These are phyloP conservation scores for Cymodocea nodosa DNA, from an alignment of 116 monocot genomes.

Conservation along the genomic window DNA sequence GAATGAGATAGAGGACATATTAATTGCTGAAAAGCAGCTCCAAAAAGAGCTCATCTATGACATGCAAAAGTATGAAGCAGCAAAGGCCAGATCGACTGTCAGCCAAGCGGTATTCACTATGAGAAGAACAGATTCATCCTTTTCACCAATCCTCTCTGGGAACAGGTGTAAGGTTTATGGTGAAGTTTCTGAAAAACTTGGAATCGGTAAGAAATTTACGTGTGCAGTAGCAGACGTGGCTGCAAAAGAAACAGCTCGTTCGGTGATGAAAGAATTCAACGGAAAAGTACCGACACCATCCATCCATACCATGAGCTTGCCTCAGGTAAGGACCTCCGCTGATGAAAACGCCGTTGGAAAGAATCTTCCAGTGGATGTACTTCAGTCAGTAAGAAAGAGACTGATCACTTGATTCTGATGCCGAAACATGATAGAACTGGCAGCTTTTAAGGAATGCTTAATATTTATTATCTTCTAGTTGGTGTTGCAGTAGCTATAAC, in stretches of 20 bases:
- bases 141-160: conserved; percentile 7
- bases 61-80: conserved; percentile 71
- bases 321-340: conserved; percentile 20
- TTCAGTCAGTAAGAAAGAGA: conserved; percentile 4
- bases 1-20: conserved; percentile 87
- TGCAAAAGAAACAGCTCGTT: conserved; percentile 30
- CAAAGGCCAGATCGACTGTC: conserved; percentile 34
- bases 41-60: conserved; percentile 94
- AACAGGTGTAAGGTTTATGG: conserved; percentile 5
- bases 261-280: conserved; percentile 45
- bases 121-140: conserved; percentile 10
- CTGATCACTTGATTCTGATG: not conserved
- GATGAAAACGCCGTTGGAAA: not conserved
- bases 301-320: conserved; percentile 42
- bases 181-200: conserved; percentile 29
- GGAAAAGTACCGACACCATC: conserved; percentile 27
- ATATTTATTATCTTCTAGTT: no score
- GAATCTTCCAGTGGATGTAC: not conserved
- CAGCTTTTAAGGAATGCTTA: no score
- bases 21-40: conserved; percentile 89
- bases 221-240: conserved; percentile 37
- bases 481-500: no score
- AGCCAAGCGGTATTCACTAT: conserved; percentile 22
- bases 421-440: not conserved
- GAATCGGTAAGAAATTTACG: conserved; percentile 21